phyloP scores from a whole-genome alignment of 164 flowering plant species.

The Euptelea pleiosperma region DNA sequence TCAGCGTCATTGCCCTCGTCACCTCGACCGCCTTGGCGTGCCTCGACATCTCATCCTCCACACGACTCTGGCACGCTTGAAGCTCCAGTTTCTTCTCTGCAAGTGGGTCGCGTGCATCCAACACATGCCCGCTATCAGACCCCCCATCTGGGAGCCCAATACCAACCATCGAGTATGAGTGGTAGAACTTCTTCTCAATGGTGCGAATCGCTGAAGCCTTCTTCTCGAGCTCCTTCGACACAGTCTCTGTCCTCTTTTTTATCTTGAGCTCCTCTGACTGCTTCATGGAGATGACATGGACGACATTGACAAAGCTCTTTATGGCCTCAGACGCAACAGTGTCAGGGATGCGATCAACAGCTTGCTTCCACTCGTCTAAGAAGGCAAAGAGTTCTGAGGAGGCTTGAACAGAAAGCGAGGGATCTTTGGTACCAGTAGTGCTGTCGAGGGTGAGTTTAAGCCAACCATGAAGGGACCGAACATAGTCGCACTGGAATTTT shows the following conservation, averaged over 20 bases:
- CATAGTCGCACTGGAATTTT: slow-evolving; percentile 74
- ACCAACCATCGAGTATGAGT: slow-evolving; percentile 88
- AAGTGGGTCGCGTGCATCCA: slow-evolving; percentile 92
- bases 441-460: slow-evolving; percentile 63
- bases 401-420: slow-evolving; percentile 24
- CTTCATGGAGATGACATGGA: slow-evolving; percentile 64
- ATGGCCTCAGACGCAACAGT: slow-evolving; percentile 95
- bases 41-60: slow-evolving; percentile 87
- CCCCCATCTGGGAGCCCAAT: slow-evolving; percentile 62
- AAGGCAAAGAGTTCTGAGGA: slow-evolving; percentile 39
- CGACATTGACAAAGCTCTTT: slow-evolving; percentile 83
- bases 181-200: slow-evolving; percentile 83
- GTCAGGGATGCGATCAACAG: slow-evolving; percentile 88
- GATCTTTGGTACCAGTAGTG: slow-evolving; percentile 24
- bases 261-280: slow-evolving; percentile 82
- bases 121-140: slow-evolving; percentile 40
- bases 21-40: slow-evolving; percentile 89
- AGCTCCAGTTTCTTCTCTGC: slow-evolving; percentile 85
- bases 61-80: slow-evolving; percentile 63
- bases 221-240: slow-evolving; percentile 82
- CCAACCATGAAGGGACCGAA: slow-evolving; percentile 84
- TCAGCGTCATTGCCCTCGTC: slow-evolving; percentile 91
- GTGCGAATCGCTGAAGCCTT: slow-evolving; percentile 64
- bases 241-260: slow-evolving; percentile 62
- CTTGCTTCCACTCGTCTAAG: slow-evolving; percentile 92